Base-by-base conservation (phyloP, 2,329 filamentous ascomycete genomes). In the Penicillium oxalicum region DNA sequence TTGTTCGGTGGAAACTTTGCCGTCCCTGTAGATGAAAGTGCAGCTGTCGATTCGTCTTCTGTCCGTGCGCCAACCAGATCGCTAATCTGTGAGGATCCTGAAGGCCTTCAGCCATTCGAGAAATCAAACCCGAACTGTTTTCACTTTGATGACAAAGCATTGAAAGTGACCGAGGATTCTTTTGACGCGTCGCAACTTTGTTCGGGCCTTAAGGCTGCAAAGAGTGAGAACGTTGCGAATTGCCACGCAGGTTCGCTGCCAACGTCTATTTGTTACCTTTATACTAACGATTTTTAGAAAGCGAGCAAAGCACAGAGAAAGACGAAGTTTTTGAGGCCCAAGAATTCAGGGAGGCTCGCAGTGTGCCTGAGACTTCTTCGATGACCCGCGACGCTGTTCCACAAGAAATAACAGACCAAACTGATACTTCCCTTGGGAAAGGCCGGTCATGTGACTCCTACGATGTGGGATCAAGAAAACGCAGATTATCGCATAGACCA, bases 401-500 rank as follows among this genome's bases (percentile, higher is more conserved):
- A 43, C 24, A 43, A 26, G 40, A 43, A 35, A 43, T 11, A 35
- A 24, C 12, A 33, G 24, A 28, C 33, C n/a, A 24, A 39, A 40
- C 44, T 13, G 13, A 40, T 45, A 38, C 4, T 33, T 40, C 34
- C 44, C 13, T 25, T 38, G 13, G 5, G 33, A 45, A 41, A 47
- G 38, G 38, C 37, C 24, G 18, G n/a, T 5, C 26, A 13, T 46
- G 32, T 43, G 24, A 18, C 33, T 43, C 39, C 39, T 29, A 32
- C 25, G 24, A 43, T 40, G n/a, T 43, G 32, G 32, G 24, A 38
- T 44, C 34, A 38, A 48, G 6, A 12, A 49, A 45, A 45, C 41
- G 18, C n/a, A 45, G 32, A 45, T 46, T 39, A 38, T 44, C 34
- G n/a, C 11, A 27, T 40, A 36, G 32, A 40, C n/a, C 24, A 37